phyloP scores from a whole-genome alignment of 1,284 basidiomycete species.

The Trametes pubescens region DNA sequence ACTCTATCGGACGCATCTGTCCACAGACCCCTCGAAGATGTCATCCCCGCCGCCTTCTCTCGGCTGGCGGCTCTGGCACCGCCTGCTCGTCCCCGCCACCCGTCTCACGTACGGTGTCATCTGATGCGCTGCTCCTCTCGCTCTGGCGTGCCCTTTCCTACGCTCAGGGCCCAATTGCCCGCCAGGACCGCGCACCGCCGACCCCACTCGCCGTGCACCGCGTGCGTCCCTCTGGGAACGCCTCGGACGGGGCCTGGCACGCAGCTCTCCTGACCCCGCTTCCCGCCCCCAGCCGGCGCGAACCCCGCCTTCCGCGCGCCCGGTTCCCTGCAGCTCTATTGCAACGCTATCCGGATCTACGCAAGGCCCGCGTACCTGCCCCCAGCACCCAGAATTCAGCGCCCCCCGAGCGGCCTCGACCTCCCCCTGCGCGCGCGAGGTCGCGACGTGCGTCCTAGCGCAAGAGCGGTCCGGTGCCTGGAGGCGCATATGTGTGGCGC shows the following conservation, averaged over 20 bases:
- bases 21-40: slow-evolving; percentile 28
- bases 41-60: slow-evolving; percentile 28
- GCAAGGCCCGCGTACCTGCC: slow-evolving; percentile 2
- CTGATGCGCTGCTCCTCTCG: slow-evolving; percentile 32
- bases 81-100: slow-evolving; percentile 12
- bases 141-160: slow-evolving; percentile 26
- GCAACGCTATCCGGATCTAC: slow-evolving; percentile 9
- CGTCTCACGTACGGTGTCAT: slow-evolving; percentile 32
- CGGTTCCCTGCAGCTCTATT: slow-evolving; percentile 11
- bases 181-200: slow-evolving; percentile 10
- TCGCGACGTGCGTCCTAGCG: not conserved
- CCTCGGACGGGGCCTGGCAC: slow-evolving; percentile 17
- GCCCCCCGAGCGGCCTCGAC: slow-evolving; percentile 9
- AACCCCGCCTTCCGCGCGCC: not conserved
- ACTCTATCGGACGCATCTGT: slow-evolving; percentile 32
- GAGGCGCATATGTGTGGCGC: not conserved
- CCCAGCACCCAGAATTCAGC: slow-evolving; percentile 10
- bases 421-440: not conserved
- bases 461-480: slow-evolving; percentile 8
- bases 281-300: slow-evolving; percentile 4
- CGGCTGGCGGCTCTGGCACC: slow-evolving; percentile 21
- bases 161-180: slow-evolving; percentile 27
- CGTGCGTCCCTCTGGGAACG: slow-evolving; percentile 24
- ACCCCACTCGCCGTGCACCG: slow-evolving; percentile 10
- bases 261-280: slow-evolving; percentile 11